Evolutionary conservation across 768 basidiomycete species (phyloP).

Genomic region (Mycena rebaudengoi): DNA sequence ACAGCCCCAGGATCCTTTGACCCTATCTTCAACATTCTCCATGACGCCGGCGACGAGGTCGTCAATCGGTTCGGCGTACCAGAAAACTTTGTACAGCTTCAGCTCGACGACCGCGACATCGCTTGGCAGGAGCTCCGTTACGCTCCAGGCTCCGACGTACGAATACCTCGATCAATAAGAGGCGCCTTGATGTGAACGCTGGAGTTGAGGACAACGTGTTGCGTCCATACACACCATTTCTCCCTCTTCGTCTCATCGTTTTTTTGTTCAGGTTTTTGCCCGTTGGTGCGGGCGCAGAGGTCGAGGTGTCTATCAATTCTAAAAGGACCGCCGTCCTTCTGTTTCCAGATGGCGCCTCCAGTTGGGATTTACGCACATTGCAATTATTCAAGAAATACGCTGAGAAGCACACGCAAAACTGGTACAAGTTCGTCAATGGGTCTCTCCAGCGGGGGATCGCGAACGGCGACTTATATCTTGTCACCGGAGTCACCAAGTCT

Average conservation of each 20-base stretch:
- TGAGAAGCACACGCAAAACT: neutral
- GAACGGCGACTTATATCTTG: constrained; percentile 5
- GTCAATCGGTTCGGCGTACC: neutral
- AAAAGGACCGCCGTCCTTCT: neutral
- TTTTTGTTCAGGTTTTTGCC: neutral
- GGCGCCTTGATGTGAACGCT: neutral
- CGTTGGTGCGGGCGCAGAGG: neutral
- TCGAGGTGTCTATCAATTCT: neutral
- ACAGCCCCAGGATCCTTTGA: neutral
- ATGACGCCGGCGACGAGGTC: neutral
- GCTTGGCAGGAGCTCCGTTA: neutral
- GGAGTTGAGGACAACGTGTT: neutral
- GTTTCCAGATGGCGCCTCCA: neutral
- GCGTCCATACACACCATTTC: too few species aligned
- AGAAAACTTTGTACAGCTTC: neutral
- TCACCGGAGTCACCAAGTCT: constrained; percentile 13
- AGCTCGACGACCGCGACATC: neutral
- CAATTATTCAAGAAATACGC: neutral
- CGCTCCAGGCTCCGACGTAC: neutral
- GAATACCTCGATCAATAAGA: neutral
- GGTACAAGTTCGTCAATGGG: constrained; percentile 15
- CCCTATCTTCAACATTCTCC: constrained; percentile 7
- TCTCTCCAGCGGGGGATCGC: neutral
- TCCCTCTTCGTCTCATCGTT: neutral
- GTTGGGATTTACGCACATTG: neutral